phyloP scores from a whole-genome alignment of 2,329 filamentous ascomycete species.

The Hypoxylon sp. region DNA sequence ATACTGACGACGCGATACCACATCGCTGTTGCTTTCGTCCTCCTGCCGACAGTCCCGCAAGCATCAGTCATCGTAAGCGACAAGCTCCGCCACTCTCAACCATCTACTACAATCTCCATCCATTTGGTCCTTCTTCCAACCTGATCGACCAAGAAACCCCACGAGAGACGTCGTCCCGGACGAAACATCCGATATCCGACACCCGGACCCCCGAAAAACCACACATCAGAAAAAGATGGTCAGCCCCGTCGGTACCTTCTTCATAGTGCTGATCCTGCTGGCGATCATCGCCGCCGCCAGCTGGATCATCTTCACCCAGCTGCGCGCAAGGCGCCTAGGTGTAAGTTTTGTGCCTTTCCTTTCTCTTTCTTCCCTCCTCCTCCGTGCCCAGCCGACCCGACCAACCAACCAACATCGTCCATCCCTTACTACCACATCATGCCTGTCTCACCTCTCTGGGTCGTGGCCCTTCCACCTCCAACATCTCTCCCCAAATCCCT shows the following conservation, averaged over 20 bases:
- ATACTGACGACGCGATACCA: slow-evolving; percentile 23
- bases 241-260: slow-evolving; percentile 69
- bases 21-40: slow-evolving; percentile 16
- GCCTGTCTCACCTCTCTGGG: slow-evolving; percentile 26
- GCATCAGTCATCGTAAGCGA: not conserved
- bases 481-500: not conserved
- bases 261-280: slow-evolving; percentile 75
- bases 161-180: slow-evolving; percentile 1
- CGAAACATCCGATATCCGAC: slow-evolving; percentile 8
- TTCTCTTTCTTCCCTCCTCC: slow-evolving; percentile 1
- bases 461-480: slow-evolving; percentile 10
- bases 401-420: slow-evolving; percentile 13
- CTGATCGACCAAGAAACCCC: not conserved
- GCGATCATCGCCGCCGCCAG: slow-evolving; percentile 63
- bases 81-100: slow-evolving; percentile 12
- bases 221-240: too few species aligned
- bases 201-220: too few species aligned
- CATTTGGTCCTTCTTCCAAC: not conserved
- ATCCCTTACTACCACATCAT: slow-evolving; percentile 24
- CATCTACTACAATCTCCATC: slow-evolving; percentile 5
- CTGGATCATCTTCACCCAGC: slow-evolving; percentile 76
- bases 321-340: slow-evolving; percentile 76
- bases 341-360: slow-evolving; percentile 52
- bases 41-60: slow-evolving; percentile 31
- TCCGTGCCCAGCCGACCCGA: not conserved